Evolutionary conservation across 441 rosid genomes (phyloP).

Genomic region (Manihot esculenta): DNA sequence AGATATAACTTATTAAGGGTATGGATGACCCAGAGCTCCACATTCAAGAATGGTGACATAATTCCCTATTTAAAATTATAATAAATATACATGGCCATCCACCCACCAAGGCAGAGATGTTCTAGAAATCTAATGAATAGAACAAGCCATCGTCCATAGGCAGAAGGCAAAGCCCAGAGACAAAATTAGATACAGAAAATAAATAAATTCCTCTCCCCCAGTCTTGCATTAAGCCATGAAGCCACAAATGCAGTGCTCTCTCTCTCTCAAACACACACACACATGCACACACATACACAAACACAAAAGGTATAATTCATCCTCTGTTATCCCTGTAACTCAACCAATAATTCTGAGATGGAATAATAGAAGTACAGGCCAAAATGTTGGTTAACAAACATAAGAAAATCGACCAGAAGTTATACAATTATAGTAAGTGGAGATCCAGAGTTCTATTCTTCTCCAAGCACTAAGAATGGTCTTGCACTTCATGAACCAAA

Average conservation of each 20-base stretch:
- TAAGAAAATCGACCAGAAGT: not conserved
- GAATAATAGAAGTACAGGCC: not conserved
- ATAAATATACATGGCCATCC: not conserved
- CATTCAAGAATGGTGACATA: not conserved
- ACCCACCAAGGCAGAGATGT: not conserved
- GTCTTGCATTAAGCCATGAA: not conserved
- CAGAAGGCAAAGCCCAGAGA: not conserved
- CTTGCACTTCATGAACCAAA: not conserved
- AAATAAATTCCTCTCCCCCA: not conserved
- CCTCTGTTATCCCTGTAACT: no score
- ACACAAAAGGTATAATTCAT: not conserved
- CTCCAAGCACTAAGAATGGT: not conserved
- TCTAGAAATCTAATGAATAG: not conserved
- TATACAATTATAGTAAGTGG: no score
- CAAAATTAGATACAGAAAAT: not conserved
- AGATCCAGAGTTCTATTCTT: not conserved
- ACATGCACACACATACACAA: not conserved
- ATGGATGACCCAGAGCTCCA: not conserved
- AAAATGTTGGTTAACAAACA: not conserved
- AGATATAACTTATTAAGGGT: conserved; percentile 26
- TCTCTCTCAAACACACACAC: no score
- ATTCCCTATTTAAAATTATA: not conserved
- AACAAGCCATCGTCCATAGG: not conserved
- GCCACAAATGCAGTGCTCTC: not conserved
- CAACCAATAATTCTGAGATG: not conserved